Base-by-base conservation (phyloP, 805 yeast genomes). In the Metschnikowia henanensis region DNA sequence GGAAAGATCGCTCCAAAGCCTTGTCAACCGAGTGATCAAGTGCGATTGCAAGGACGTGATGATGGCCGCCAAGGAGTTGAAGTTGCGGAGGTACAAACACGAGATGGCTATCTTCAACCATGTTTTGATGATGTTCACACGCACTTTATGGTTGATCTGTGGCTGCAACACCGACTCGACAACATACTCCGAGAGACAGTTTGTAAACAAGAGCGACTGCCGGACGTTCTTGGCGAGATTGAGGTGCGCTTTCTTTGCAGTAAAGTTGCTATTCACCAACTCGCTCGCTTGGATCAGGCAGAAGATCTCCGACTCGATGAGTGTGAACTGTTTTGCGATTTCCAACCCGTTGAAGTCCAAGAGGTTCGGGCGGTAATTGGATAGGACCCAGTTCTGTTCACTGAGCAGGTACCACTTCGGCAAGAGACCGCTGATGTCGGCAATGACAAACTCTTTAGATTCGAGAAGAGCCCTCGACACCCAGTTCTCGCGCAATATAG, bases 61-160 rank as follows among this genome's bases (percentile, higher is more conserved):
- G 35, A 87, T 83, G 1, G 92, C 84, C 2, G 92, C 91, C 49
- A 87, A 67, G 0, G 94, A 82, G 58, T 87, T 87, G 67, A 81
- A 86, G 59, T 87, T 87, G 47, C 90, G 70, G 60, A 86, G 71
- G 55, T 85, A 84, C 32, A 83, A 70, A 52, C 90, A 82, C 1
- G 90, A 83, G 41, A 84, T 70, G 0, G 89, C 87, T 26, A 86
- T 73, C 56, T 84, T 84, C 45, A 87, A 64, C 95, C 95, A 87
- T 12, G 79, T 74, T 52, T 81, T 81, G 28, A 85, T 60, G 41
- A 81, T 74, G 42, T 72, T 72, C 8, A 74, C 66, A 47, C 92
- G 70, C 47, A 73, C 73, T 51, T 74, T 80, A 39, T 65, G 59
- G 20, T 66, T 58, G 20, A 78, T 59, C 6, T 68, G 68, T 0